A percentile compares a stretch with the other conserved stretches of the same genome.
Evolutionary conservation across 2,329 filamentous ascomycete species (phyloP).

Genomic region (Fusarium pseudograminearum): DNA sequence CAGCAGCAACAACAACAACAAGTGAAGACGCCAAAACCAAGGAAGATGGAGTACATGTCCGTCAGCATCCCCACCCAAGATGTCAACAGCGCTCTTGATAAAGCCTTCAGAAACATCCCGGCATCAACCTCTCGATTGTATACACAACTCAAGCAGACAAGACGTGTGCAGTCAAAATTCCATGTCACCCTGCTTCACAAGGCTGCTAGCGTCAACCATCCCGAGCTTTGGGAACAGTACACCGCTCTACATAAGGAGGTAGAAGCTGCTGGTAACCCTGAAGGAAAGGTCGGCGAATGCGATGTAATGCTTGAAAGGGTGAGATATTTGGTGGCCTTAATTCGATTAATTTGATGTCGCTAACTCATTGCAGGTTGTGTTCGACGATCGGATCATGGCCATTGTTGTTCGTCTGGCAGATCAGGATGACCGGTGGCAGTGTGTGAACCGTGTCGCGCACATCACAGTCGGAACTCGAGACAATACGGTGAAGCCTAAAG

Average conservation of each 20-base stretch:
- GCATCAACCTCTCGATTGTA: constrained; percentile 70
- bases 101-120: constrained; percentile 70
- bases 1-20: constrained; percentile 51
- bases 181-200: constrained; percentile 96
- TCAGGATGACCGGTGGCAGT: constrained; percentile 70
- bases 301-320: constrained; percentile 72
- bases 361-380: constrained; percentile 71
- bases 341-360: not conserved
- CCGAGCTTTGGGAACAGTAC: constrained; percentile 83
- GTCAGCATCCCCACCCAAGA: constrained; percentile 59
- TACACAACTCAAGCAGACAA: constrained; percentile 76
- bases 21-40: constrained; percentile 43
- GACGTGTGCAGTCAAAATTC: constrained; percentile 85
- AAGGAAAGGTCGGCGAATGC: constrained; percentile 68
- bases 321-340: constrained; percentile 39
- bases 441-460: constrained; percentile 83
- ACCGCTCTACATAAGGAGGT: constrained; percentile 65
- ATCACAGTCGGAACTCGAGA: constrained; percentile 89
- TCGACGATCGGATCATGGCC: constrained; percentile 89
- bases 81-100: constrained; percentile 70
- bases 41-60: constrained; percentile 69
- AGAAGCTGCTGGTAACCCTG: constrained; percentile 50
- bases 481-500: constrained; percentile 83
- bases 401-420: constrained; percentile 82
- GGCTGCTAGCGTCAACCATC: constrained; percentile 68